Conservation (phyloP, 108 stramenopile species). For the Fragilariopsis cylindrus region DNA sequence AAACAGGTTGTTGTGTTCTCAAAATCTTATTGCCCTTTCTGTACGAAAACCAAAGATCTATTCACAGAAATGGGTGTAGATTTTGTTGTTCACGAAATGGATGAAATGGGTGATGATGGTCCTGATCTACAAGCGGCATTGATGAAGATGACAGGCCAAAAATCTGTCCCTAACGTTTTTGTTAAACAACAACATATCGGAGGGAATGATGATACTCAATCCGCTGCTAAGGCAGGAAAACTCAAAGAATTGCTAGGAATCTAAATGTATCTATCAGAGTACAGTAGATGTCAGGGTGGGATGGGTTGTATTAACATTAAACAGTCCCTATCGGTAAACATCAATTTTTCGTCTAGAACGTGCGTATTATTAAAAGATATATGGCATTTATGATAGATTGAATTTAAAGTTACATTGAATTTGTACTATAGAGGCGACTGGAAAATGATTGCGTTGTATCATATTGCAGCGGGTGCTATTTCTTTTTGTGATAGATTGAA, state of each 20-base stretch:
- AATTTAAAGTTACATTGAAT: too few relatives aligned
- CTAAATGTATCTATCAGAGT: neutral
- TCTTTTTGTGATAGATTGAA: too few relatives aligned
- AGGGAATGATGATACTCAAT: constrained; percentile 80
- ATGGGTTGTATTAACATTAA: too few relatives aligned
- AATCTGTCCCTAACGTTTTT: constrained; percentile 85
- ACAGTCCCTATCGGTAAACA: too few relatives aligned
- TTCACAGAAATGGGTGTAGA: constrained; percentile 55
- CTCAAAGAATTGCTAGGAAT: constrained; percentile 65
- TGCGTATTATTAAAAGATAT: too few relatives aligned
- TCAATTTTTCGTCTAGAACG: too few relatives aligned
- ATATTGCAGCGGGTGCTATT: too few relatives aligned
- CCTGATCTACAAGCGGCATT: constrained; percentile 61
- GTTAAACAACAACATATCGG: constrained; percentile 81
- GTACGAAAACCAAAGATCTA: constrained; percentile 61
- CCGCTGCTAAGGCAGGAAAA: constrained; percentile 59
- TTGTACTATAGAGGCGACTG: too few relatives aligned
- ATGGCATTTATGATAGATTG: too few relatives aligned
- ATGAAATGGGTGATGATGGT: constrained; percentile 70
- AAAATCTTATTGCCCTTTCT: constrained; percentile 66
- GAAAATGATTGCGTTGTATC: too few relatives aligned
- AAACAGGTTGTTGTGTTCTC: constrained; percentile 62
- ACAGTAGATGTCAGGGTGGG: too few relatives aligned
- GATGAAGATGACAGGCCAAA: constrained; percentile 61
- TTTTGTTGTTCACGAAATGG: constrained; percentile 66